These are phyloP conservation scores for Tilletia horrida DNA, from an alignment of 1,284 basidiomycete species.

Conservation along the genomic window DNA sequence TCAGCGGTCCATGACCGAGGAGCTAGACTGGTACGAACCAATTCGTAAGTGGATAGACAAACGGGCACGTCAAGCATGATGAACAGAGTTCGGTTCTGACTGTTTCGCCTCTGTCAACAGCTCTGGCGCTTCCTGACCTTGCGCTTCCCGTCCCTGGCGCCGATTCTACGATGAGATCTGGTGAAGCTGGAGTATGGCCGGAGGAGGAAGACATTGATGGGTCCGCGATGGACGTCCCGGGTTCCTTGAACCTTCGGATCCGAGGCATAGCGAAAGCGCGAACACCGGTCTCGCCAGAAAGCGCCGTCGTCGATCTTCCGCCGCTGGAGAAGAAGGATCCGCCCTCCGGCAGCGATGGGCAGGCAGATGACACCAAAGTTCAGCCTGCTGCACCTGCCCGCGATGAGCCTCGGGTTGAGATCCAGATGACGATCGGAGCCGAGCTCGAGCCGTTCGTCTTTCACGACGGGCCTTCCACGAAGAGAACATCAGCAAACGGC, in stretches of 20 bases:
- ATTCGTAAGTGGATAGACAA: neutral
- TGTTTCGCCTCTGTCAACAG: neutral
- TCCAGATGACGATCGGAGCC: slow-evolving; percentile 10
- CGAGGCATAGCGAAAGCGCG: neutral
- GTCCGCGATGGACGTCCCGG: too few species aligned
- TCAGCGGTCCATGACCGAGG: slow-evolving; percentile 11
- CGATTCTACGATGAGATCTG: neutral
- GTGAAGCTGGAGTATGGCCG: neutral
- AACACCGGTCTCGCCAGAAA: neutral
- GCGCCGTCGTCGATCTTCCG: neutral
- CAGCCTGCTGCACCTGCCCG: neutral
- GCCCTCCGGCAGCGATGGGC: slow-evolving; percentile 16
- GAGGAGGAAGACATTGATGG: neutral
- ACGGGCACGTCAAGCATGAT: neutral
- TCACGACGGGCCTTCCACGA: neutral
- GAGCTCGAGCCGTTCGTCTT: slow-evolving; percentile 13
- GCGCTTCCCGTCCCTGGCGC: neutral
- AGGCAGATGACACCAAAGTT: neutral
- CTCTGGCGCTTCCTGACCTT: neutral
- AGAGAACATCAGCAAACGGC: too few species aligned
- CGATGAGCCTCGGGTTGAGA: neutral
- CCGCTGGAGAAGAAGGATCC: neutral
- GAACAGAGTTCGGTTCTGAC: neutral
- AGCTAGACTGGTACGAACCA: slow-evolving; percentile 6
- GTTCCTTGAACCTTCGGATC: too few species aligned